Evolutionary conservation across 352 stramenopile species (phyloP).

Genomic region (Pythium biforme): DNA sequence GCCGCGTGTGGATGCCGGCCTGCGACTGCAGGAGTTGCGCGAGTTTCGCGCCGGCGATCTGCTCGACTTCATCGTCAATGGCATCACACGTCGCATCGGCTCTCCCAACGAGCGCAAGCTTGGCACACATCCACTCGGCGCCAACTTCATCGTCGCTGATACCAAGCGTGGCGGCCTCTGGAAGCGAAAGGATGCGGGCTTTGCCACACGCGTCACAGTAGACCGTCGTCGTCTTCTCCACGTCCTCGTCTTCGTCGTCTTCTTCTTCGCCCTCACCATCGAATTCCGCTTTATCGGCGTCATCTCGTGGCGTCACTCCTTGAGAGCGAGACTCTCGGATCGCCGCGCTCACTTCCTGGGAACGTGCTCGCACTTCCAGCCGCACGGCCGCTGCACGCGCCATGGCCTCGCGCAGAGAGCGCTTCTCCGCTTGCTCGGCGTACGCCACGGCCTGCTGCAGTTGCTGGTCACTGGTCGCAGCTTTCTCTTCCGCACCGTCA

Average conservation of each 20-base stretch:
- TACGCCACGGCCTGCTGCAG: constrained; percentile 21
- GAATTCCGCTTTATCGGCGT: constrained; percentile 7
- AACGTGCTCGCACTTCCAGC: constrained; percentile 43
- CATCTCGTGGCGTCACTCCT: background rate
- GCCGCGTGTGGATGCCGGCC: constrained; percentile 47
- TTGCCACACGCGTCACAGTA: constrained; percentile 85
- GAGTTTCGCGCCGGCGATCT: constrained; percentile 53
- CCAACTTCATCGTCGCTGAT: constrained; percentile 19
- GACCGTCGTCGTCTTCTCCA: constrained; percentile 66
- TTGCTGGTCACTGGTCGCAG: constrained; percentile 8
- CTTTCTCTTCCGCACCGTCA: background rate
- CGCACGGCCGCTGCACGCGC: constrained; percentile 57
- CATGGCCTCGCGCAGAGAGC: constrained; percentile 40
- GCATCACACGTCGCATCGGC: constrained; percentile 37
- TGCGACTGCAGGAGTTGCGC: constrained; percentile 41
- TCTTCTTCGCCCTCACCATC: background rate
- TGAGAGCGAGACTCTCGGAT: constrained; percentile 25
- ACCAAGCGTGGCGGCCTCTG: constrained; percentile 36
- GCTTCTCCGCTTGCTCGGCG: constrained; percentile 24
- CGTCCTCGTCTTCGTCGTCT: constrained; percentile 43
- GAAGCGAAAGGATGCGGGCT: constrained; percentile 58
- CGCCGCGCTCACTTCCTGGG: constrained; percentile 40
- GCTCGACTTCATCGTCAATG: constrained; percentile 72
- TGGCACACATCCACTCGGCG: constrained; percentile 53
- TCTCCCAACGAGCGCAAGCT: constrained; percentile 27